phyloP scores from a whole-genome alignment of 176 grass and related monocot genomes.

The Musa schizocarpa region DNA sequence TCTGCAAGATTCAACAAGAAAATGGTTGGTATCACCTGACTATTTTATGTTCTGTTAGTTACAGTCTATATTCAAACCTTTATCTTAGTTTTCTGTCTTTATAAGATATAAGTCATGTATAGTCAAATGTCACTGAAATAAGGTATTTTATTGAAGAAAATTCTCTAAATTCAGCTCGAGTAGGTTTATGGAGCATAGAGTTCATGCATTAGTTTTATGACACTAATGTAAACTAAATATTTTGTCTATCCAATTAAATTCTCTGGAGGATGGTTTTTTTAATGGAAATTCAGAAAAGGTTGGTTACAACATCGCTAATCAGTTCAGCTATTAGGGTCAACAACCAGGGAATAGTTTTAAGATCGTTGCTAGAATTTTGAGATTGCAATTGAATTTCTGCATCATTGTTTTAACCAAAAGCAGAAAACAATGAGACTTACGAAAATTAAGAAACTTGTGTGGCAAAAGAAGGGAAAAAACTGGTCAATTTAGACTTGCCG shows the following conservation, averaged over 20 bases:
- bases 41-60: not conserved
- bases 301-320: not conserved
- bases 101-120: too few species aligned
- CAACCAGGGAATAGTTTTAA: not conserved
- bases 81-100: not conserved
- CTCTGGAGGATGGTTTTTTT: not conserved
- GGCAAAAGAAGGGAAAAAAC: not conserved
- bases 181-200: not conserved
- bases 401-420: not conserved
- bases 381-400: not conserved
- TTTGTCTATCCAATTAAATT: not conserved
- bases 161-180: too few species aligned
- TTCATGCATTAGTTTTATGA: not conserved
- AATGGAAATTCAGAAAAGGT: not conserved
- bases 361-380: not conserved
- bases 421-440: not conserved
- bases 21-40: conserved; percentile 51
- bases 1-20: conserved; percentile 86
- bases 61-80: not conserved
- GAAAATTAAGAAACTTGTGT: not conserved
- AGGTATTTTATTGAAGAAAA: too few species aligned
- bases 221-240: not conserved
- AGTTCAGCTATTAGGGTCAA: not conserved
- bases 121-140: too few species aligned
- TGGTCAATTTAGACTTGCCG: not conserved